These are phyloP conservation scores for Aspergillus haitiensis DNA, from an alignment of 495 filamentous ascomycete species.

Conservation along the genomic window DNA sequence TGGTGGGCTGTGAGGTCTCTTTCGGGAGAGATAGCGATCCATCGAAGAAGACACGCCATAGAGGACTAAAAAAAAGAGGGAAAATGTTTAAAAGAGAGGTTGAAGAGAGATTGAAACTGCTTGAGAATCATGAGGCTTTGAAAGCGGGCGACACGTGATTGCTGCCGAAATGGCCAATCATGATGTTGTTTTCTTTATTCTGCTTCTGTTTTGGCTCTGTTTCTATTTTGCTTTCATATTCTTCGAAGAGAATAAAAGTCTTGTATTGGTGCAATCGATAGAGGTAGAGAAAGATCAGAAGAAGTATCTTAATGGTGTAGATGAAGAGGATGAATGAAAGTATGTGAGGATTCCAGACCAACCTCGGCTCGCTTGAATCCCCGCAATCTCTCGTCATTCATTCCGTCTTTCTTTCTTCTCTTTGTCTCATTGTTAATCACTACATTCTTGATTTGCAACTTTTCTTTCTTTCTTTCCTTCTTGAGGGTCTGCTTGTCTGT, in stretches of 20 bases:
- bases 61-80: conserved; percentile 6
- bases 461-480: conserved; percentile 1
- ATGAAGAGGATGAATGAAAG: too few species aligned
- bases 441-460: neutral
- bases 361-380: conserved; percentile 22
- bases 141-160: conserved; percentile 36
- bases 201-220: neutral
- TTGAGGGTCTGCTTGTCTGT: neutral
- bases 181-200: neutral
- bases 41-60: conserved; percentile 32
- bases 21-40: conserved; percentile 59
- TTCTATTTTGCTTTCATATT: neutral
- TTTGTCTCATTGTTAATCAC: conserved; percentile 3
- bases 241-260: too few species aligned
- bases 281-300: too few species aligned
- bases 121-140: neutral
- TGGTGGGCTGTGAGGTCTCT: conserved; percentile 41
- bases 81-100: neutral
- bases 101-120: neutral
- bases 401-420: conserved; percentile 6
- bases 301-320: too few species aligned
- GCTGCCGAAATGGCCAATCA: conserved; percentile 37
- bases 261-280: too few species aligned
- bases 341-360: neutral
- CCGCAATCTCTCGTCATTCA: conserved; percentile 17